Conservation (phyloP, 768 basidiomycete species). For the Tremella fuciformis region DNA sequence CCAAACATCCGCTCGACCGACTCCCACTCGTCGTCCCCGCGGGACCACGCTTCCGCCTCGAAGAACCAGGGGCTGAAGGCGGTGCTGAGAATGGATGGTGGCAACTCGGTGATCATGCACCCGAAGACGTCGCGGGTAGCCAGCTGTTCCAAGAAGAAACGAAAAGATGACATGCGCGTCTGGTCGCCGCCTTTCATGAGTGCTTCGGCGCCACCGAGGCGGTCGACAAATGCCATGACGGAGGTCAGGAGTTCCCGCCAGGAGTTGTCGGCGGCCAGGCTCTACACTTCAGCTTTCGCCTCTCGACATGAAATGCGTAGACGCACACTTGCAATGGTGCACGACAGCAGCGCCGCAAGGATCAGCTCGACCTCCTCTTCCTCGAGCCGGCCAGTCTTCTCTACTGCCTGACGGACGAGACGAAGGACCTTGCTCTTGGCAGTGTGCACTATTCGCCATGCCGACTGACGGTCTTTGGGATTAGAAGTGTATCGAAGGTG, state of each 20-base stretch:
- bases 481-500: slow-evolving; percentile 33
- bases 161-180: slow-evolving; percentile 25
- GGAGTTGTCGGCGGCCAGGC: slow-evolving; percentile 40
- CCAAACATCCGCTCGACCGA: slow-evolving; percentile 45
- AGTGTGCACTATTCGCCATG: slow-evolving; percentile 20
- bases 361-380: slow-evolving; percentile 33
- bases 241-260: slow-evolving; percentile 41
- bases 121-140: slow-evolving; percentile 44
- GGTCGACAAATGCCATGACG: slow-evolving; percentile 29
- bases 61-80: slow-evolving; percentile 42
- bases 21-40: slow-evolving; percentile 38
- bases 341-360: slow-evolving; percentile 37
- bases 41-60: slow-evolving; percentile 34
- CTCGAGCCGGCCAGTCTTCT: slow-evolving; percentile 7
- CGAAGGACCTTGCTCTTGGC: slow-evolving; percentile 24
- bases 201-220: slow-evolving; percentile 31
- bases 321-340: slow-evolving; percentile 42
- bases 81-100: slow-evolving; percentile 30
- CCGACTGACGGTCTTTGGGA: slow-evolving; percentile 19
- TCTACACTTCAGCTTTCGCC: slow-evolving; percentile 6
- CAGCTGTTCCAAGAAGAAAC: slow-evolving; percentile 44
- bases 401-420: slow-evolving; percentile 16
- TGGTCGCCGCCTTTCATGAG: slow-evolving; percentile 24
- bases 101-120: slow-evolving; percentile 37
- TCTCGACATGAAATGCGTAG: background rate